Percentiles rank a stretch among this genome's conserved stretches.
Conservation (phyloP, 768 basidiomycete species). For the Mycena amicta region DNA sequence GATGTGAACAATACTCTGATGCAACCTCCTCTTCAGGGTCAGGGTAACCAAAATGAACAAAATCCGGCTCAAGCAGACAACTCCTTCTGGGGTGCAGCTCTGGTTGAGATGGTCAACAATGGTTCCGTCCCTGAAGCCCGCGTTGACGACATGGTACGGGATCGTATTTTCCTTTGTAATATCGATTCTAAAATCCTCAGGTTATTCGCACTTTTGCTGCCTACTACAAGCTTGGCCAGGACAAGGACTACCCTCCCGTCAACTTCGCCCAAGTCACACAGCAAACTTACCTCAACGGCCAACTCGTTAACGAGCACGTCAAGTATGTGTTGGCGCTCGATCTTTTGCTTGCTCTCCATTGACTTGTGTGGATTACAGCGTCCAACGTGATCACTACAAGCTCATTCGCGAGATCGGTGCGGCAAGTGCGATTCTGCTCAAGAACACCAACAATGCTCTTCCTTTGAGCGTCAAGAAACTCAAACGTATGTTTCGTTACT, state of each 20-base stretch:
- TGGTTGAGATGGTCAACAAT: slow-evolving; percentile 45
- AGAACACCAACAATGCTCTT: slow-evolving; percentile 50
- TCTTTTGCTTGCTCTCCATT: neutral
- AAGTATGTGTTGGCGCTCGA: slow-evolving; percentile 7
- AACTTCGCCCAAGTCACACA: slow-evolving; percentile 21
- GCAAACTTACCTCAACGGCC: slow-evolving; percentile 13
- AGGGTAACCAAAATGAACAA: slow-evolving; percentile 12
- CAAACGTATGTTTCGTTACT: slow-evolving; percentile 25
- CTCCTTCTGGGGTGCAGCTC: slow-evolving; percentile 29
- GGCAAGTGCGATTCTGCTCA: slow-evolving; percentile 63
- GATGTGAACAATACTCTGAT: neutral
- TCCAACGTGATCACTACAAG: slow-evolving; percentile 28
- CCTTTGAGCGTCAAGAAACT: slow-evolving; percentile 44
- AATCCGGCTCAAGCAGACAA: slow-evolving; percentile 22
- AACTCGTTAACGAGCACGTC: slow-evolving; percentile 18
- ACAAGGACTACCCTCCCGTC: slow-evolving; percentile 17
- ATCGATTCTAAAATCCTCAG: neutral
- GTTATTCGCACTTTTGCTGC: slow-evolving; percentile 55
- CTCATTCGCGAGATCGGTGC: slow-evolving; percentile 61
- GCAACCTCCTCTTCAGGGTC: neutral
- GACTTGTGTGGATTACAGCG: no score
- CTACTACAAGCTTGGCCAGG: slow-evolving; percentile 33
- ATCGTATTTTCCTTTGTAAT: neutral
- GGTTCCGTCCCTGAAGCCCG: slow-evolving; percentile 48
- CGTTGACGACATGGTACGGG: slow-evolving; percentile 56